Evolutionary conservation across 2,329 filamentous ascomycete genomes (phyloP).

Genomic region (Neoascochyta sp.): DNA sequence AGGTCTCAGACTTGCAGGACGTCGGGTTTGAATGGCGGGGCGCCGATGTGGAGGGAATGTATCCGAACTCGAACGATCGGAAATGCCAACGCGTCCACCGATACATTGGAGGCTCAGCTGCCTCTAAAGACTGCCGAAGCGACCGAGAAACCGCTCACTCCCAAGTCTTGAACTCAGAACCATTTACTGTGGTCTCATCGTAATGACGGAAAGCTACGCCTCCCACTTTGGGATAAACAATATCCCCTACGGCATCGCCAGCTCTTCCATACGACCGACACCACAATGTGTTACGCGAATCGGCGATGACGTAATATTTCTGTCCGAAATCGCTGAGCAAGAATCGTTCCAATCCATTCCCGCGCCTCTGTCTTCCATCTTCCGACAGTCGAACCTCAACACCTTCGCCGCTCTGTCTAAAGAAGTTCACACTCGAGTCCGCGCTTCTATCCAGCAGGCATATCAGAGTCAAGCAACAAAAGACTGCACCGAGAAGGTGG

Average conservation of each 20-base stretch:
- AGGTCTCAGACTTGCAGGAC: no score
- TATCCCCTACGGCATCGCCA: constrained; percentile 32
- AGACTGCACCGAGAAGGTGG: constrained; percentile 28
- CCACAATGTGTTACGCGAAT: constrained; percentile 52
- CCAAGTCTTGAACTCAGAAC: no score
- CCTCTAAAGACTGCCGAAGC: no score
- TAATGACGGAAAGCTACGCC: constrained; percentile 21
- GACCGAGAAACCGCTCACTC: no score
- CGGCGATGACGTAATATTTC: constrained; percentile 51
- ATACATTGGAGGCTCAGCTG: no score
- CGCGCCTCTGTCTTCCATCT: constrained; percentile 20
- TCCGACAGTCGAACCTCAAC: constrained; percentile 44
- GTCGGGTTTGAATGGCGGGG: no score
- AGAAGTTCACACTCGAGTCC: constrained; percentile 38
- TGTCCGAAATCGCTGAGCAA: constrained; percentile 42
- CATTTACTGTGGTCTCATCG: not conserved
- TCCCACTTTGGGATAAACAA: constrained; percentile 32
- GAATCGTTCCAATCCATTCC: constrained; percentile 26
- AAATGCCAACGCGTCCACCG: no score
- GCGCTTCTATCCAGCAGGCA: constrained; percentile 40
- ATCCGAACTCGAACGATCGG: no score
- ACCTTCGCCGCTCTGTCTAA: constrained; percentile 48
- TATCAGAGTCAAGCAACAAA: constrained; percentile 23
- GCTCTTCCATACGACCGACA: constrained; percentile 14
- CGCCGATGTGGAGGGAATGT: no score